phyloP scores from a whole-genome alignment of 768 basidiomycete genomes.

The Agaricus bisporus region DNA sequence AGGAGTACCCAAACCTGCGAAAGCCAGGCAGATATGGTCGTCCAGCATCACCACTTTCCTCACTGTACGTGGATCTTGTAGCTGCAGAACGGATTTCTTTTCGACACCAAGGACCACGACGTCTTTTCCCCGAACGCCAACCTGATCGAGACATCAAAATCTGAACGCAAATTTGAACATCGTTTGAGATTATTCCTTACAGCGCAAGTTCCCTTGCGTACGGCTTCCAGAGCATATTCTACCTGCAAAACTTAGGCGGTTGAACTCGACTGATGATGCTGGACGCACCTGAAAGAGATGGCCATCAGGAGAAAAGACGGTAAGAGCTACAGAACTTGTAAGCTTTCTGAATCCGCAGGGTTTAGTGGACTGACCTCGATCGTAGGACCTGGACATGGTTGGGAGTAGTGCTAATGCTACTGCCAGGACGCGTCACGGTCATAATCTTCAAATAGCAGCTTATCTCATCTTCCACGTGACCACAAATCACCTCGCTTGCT shows the following conservation, averaged over 20 bases:
- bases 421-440: constrained; percentile 45
- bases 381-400: constrained; percentile 89
- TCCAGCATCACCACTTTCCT: constrained; percentile 98
- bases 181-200: constrained; percentile 35
- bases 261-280: constrained; percentile 3
- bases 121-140: constrained; percentile 91
- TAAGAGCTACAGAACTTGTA: constrained; percentile 59
- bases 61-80: constrained; percentile 97
- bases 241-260: constrained; percentile 49
- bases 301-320: constrained; percentile 97
- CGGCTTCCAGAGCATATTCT: constrained; percentile 98
- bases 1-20: constrained; percentile 66
- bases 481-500: neutral
- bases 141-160: constrained; percentile 30
- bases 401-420: constrained; percentile 14
- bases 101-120: constrained; percentile 97
- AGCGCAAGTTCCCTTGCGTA: constrained; percentile 94
- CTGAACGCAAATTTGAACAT: neutral
- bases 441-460: constrained; percentile 15
- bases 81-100: constrained; percentile 96
- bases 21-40: constrained; percentile 95
- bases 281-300: constrained; percentile 88
- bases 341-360: neutral
- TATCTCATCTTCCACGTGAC: constrained; percentile 19
- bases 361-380: constrained; percentile 64